These are phyloP conservation scores for Tritrichomonas musculus DNA, from an alignment of 208 protist genomes.

Conservation along the genomic window DNA sequence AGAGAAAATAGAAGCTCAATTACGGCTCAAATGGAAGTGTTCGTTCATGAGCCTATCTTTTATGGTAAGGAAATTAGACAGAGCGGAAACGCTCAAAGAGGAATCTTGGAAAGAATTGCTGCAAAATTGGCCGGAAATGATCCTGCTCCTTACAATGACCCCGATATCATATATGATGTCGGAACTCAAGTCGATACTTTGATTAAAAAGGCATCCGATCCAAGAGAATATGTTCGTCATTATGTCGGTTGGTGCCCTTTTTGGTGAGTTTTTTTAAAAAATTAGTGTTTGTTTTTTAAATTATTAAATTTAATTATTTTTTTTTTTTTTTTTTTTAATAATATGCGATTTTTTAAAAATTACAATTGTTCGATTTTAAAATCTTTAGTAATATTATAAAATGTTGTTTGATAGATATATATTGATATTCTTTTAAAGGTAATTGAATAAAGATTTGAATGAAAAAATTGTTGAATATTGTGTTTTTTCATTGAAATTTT, in stretches of 20 bases:
- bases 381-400: too few relatives aligned
- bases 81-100: background rate
- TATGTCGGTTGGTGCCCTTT: constrained; percentile 7
- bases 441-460: too few relatives aligned
- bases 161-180: background rate
- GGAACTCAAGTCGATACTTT: background rate
- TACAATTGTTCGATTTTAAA: too few relatives aligned
- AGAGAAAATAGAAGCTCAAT: constrained; percentile 40
- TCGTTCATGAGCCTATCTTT: constrained; percentile 45
- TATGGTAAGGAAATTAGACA: background rate
- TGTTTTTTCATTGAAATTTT: too few relatives aligned
- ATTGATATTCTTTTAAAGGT: too few relatives aligned
- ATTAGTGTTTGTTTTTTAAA: too few relatives aligned
- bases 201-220: background rate
- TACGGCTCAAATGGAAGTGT: constrained; percentile 45
- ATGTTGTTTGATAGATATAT: too few relatives aligned
- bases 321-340: too few relatives aligned
- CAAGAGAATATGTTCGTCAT: background rate
- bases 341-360: too few relatives aligned
- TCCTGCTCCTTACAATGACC: background rate
- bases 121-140: background rate
- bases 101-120: background rate
- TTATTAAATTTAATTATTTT: too few relatives aligned
- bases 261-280: too few relatives aligned
- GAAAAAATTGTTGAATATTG: too few relatives aligned